Evolutionary conservation across 169 alveolate species (phyloP), one percentile per base, ranked within the genome.

Genomic region (Plasmodium relictum): DNA sequence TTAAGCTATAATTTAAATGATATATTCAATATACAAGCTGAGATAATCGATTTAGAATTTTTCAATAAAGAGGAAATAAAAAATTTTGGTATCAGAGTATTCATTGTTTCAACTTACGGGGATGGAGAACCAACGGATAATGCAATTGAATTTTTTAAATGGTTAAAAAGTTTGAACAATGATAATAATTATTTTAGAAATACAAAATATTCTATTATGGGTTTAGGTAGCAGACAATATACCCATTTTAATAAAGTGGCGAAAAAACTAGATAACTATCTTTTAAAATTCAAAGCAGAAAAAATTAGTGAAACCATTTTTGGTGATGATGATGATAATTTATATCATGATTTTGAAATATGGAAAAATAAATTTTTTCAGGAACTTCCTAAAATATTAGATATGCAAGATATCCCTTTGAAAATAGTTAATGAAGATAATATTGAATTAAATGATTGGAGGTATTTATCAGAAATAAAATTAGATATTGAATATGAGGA

Each of bases 91-190:
- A 86, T 50, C 26, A 78, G 83, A 10, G 92, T 95, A 14, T 93
- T 95, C 59, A 63, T 92, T 1, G 88, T 95, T 56, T 72, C 97
- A 16, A 95, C 97, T 4, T 95, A 93, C 80, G 96, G 96, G 52
- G 97, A 95, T 63, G 97, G 97, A 7, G 94, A 93, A 42, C 95
- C 96, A 31, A 91, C 97, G 9, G 97, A 95, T 65, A 93, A 94
- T 78, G 95, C 97, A 7, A 45, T 90, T 45, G 94, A 65, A 22
- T 93, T 89, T 71, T 93, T 87, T 73, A 63, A 68, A 44, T 91
- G 95, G 97, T 66, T 95, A 54, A 72, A 91, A 45, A 85, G 20
- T 5, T 48, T 78, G 18, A 89, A 65, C 16, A 56, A 76, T 18
- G 91, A 88, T 50, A 80, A 88, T 20, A 45, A 14, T 12, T 52